Conservation (phyloP, 2,329 filamentous ascomycete genomes). For the Penicillium olsonii region DNA sequence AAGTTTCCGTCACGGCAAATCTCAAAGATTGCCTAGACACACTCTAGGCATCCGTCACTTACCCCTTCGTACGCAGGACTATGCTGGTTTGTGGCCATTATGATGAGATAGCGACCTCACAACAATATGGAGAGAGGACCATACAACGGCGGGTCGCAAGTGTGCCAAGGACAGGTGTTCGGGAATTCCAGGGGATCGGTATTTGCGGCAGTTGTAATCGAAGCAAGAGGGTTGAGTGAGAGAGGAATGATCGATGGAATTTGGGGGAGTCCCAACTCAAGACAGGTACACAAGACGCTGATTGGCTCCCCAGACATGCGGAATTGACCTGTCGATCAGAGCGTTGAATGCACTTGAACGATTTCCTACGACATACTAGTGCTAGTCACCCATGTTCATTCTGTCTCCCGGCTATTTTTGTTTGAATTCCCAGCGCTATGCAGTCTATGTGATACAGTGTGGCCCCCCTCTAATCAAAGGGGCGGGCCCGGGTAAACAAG, state of each 20-base stretch:
- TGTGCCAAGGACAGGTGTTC: not conserved
- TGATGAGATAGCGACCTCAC: slow-evolving; percentile 22
- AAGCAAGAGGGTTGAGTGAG: slow-evolving; percentile 6
- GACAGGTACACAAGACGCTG: slow-evolving; percentile 22
- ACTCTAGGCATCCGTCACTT: slow-evolving; percentile 17
- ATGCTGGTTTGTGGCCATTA: slow-evolving; percentile 42
- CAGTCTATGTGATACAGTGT: not conserved
- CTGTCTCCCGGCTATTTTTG: too few species aligned
- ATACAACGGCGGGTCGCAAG: slow-evolving; percentile 18
- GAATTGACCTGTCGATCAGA: slow-evolving; percentile 20
- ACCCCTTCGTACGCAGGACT: slow-evolving; percentile 48
- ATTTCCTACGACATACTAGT: too few species aligned
- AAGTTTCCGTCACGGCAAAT: slow-evolving; percentile 14
- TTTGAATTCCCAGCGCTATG: too few species aligned
- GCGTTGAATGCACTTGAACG: slow-evolving; percentile 16
- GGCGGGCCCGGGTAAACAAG: slow-evolving; percentile 6
- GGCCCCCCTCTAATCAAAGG: not conserved
- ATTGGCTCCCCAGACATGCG: slow-evolving; percentile 20
- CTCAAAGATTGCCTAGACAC: not conserved
- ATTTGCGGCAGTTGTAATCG: not conserved
- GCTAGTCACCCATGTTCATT: too few species aligned
- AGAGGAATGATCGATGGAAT: slow-evolving; percentile 12
- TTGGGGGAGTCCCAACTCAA: slow-evolving; percentile 19
- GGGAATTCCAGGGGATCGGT: not conserved
- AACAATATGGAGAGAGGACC: slow-evolving; percentile 18